These are phyloP conservation scores for Plasmopara muralis DNA, from an alignment of 352 stramenopile genomes.

Conservation along the genomic window DNA sequence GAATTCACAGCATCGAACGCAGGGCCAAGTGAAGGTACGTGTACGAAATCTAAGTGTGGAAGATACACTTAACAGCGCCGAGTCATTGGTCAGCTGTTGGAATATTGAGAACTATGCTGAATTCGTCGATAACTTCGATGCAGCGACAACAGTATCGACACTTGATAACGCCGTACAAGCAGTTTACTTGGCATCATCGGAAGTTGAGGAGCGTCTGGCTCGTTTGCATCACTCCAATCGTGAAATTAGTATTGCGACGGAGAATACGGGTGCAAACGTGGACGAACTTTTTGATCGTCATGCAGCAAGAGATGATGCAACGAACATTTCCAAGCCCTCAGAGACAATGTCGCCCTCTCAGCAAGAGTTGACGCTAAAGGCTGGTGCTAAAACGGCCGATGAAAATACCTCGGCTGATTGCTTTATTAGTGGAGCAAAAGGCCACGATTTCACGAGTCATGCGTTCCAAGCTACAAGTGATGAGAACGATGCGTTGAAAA, in stretches of 20 bases:
- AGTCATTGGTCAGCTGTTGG: neutral
- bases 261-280: neutral
- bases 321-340: neutral
- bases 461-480: neutral
- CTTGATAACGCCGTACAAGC: neutral
- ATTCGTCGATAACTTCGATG: neutral
- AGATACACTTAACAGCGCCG: neutral
- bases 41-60: constrained; percentile 6
- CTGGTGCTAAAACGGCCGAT: neutral
- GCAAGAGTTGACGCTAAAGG: neutral
- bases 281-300: neutral
- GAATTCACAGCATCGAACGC: constrained; percentile 15
- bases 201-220: constrained; percentile 2
- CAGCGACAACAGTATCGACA: neutral
- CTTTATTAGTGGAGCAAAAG: neutral
- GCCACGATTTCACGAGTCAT: neutral
- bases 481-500: neutral
- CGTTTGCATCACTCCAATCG: neutral
- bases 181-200: neutral
- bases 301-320: neutral
- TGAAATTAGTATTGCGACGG: neutral
- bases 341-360: neutral
- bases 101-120: neutral
- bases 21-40: constrained; percentile 24
- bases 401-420: neutral